Base-by-base conservation (phyloP, 768 basidiomycete genomes). In the Hericium coralloides region DNA sequence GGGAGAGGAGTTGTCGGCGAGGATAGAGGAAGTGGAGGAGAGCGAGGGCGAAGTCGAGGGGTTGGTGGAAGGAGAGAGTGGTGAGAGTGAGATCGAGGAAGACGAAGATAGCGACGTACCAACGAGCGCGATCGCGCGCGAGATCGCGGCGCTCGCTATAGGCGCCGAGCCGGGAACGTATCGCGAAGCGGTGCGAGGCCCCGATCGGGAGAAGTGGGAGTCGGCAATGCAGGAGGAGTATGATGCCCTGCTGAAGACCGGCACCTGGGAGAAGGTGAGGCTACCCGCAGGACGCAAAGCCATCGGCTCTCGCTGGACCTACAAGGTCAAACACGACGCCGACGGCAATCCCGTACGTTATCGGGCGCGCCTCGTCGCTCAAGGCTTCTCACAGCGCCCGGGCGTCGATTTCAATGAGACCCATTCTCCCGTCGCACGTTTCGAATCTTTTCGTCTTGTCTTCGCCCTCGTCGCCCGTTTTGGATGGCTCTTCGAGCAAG, bases 391-490 rank as follows among this genome's bases (percentile, higher is more conserved):
- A 0, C 74, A 76, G 56, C 57, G 65, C 2, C 60, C 60, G 2
- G 70, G 71, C 5, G 43, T 69, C 15, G 70, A 73, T 53, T 74
- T 63, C 59, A 59, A 60, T 38, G 67, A 69, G 18, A 68, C 63
- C 0, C 64, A 58, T 22, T 55, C 69, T 0, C 69, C 69, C 0
- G 66, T 68, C 3, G 51, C 58, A 0, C 50, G 53, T 6, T 50
- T 63, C 1, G 56, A 57, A 2, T 58, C 60, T 14, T 59, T 63
- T 18, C 59, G 63, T 2, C 43, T 45, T 0, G 49, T 73, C 9
- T 64, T 80, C 4, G 70, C 75, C 2, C 49, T 77, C 17, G 73
- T 76, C 0, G 73, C 75, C 0, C 7, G 54, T 0, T 47, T 70
- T 8, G 59, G 69, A 25, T 71, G 72, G 58, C 64, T 77, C 4